Evolutionary conservation across 78 protist genomes (phyloP).

Genomic region (Dictyostelium purpureum): DNA sequence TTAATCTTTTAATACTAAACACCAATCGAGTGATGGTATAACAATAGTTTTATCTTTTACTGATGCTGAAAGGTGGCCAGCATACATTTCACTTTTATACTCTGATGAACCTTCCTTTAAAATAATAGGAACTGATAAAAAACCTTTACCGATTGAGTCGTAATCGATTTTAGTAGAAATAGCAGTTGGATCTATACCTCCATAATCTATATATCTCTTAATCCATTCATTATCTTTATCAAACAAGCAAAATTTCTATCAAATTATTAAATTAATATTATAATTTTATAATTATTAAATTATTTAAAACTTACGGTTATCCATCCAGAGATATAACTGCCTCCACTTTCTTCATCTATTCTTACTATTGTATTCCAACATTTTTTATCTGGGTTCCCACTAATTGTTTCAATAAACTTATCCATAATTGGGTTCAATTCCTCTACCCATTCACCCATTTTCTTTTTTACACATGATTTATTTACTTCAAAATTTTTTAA

Average conservation of each 20-base stretch:
- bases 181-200: no score
- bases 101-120: no score
- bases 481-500: slow-evolving; percentile 4
- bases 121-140: no score
- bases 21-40: not conserved
- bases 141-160: no score
- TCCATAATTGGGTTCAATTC: slow-evolving; percentile 31
- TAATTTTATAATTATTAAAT: no score
- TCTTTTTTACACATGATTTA: not conserved
- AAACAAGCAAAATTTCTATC: no score
- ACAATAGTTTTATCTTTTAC: not conserved
- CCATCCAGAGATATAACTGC: slow-evolving; percentile 17
- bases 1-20: no score
- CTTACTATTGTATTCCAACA: slow-evolving; percentile 64
- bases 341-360: slow-evolving; percentile 24
- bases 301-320: no score
- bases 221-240: no score
- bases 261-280: no score
- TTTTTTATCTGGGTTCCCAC: slow-evolving; percentile 17
- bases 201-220: no score
- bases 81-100: not conserved
- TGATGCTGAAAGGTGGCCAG: not conserved
- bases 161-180: no score
- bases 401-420: slow-evolving; percentile 14
- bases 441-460: slow-evolving; percentile 42